Conservation (phyloP, 495 filamentous ascomycete genomes). For the Neurospora tetraspora region DNA sequence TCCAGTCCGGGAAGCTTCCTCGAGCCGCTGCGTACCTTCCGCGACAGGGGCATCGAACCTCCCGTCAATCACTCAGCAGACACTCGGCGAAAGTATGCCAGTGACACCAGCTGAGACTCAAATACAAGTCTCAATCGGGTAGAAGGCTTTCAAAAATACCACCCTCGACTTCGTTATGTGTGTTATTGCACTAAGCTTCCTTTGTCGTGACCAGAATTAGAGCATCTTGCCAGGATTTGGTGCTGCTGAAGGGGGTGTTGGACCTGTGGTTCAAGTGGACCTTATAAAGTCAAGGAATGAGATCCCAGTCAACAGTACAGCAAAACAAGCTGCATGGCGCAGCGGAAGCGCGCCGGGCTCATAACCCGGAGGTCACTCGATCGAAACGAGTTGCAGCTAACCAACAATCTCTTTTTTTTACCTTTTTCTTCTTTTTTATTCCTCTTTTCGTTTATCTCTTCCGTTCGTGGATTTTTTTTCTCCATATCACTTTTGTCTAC, state of each 20-base stretch:
- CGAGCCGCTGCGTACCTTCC: neutral
- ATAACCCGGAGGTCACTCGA: constrained; percentile 17
- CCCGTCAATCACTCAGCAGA: neutral
- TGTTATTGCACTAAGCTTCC: too few species aligned
- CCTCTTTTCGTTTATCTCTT: neutral
- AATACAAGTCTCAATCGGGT: neutral
- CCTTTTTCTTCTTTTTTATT: neutral
- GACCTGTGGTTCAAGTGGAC: neutral
- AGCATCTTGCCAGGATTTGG: too few species aligned
- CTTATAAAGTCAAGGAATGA: neutral
- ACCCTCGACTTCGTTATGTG: too few species aligned
- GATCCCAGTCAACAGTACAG: neutral
- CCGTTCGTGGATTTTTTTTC: neutral
- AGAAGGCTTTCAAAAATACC: too few species aligned
- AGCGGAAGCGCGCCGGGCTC: constrained; percentile 17
- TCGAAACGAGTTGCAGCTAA: constrained; percentile 15
- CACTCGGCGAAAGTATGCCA: neutral
- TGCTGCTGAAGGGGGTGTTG: too few species aligned
- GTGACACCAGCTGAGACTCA: neutral
- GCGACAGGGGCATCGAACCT: neutral
- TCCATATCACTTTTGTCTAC: neutral
- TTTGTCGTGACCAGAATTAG: too few species aligned
- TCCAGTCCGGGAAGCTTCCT: too few species aligned
- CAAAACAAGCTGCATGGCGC: constrained; percentile 9
- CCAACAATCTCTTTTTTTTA: neutral